Percentiles rank a stretch among this genome's conserved stretches.
Conservation (phyloP, 2,329 filamentous ascomycete species). For the Talaromyces funiculosus region DNA sequence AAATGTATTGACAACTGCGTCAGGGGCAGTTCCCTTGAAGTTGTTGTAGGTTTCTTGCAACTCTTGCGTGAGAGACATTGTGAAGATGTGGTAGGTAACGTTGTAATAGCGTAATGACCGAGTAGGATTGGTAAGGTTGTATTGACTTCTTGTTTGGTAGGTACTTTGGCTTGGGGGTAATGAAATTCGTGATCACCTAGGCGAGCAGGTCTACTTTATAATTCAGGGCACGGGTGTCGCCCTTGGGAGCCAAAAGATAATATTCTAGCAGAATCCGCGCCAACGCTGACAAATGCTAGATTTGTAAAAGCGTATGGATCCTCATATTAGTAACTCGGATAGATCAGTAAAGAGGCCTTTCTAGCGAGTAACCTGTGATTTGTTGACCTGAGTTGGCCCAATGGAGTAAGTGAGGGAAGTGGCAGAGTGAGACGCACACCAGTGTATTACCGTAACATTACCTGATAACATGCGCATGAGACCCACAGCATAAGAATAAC, state of each 20-base stretch:
- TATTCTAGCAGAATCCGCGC: background rate
- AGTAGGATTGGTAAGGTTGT: background rate
- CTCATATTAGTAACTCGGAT: background rate
- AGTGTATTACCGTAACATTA: background rate
- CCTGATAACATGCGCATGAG: background rate
- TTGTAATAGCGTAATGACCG: background rate
- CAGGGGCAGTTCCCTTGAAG: background rate
- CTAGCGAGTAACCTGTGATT: background rate
- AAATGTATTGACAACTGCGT: background rate
- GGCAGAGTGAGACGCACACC: background rate
- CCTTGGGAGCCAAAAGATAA: background rate
- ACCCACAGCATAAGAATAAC: background rate
- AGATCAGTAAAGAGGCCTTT: background rate
- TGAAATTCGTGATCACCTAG: background rate
- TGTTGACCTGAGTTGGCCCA: background rate
- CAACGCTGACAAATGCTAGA: background rate
- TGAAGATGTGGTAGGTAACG: background rate
- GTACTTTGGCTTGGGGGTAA: background rate
- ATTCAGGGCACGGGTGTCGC: background rate
- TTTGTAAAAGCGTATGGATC: background rate
- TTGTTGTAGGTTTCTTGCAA: background rate
- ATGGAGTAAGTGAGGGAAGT: background rate
- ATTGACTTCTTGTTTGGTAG: background rate
- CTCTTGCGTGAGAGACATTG: constrained; percentile 4
- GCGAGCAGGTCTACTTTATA: background rate